phyloP scores from a whole-genome alignment of 2,329 filamentous ascomycete species.

The Diatrype stigma region DNA sequence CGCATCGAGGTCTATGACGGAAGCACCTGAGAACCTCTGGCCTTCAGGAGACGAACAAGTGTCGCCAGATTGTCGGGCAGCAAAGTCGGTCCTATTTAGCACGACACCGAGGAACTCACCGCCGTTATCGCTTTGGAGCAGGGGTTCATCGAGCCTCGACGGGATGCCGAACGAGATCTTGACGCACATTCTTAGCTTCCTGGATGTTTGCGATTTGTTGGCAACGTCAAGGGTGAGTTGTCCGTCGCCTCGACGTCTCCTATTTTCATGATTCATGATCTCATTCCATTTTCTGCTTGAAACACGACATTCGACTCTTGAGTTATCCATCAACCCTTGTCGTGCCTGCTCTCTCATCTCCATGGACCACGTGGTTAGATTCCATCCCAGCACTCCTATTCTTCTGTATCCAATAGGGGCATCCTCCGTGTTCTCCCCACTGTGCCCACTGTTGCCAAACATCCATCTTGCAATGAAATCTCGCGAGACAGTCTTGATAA shows the following conservation, averaged over 20 bases:
- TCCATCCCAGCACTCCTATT: too few species aligned
- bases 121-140: constrained; percentile 16
- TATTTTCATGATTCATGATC: background rate
- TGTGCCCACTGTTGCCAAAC: too few species aligned
- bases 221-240: constrained; percentile 51
- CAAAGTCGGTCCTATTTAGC: constrained; percentile 7
- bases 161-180: constrained; percentile 54
- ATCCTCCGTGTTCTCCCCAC: too few species aligned
- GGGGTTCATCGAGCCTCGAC: constrained; percentile 28
- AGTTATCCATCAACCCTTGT: too few species aligned
- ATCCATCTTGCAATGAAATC: too few species aligned
- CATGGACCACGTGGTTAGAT: too few species aligned
- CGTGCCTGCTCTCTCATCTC: too few species aligned
- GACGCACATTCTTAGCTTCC: constrained; percentile 49
- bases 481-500: too few species aligned
- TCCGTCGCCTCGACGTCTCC: constrained; percentile 2
- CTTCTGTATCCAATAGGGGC: too few species aligned
- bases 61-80: background rate
- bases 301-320: too few species aligned
- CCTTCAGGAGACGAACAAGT: background rate
- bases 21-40: background rate
- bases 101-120: constrained; percentile 8
- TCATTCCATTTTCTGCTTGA: too few species aligned
- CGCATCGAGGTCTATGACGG: background rate
- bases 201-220: constrained; percentile 55